These are phyloP conservation scores for Porphyrellus cyaneotinctus DNA, from an alignment of 768 basidiomycete genomes.

Conservation along the genomic window DNA sequence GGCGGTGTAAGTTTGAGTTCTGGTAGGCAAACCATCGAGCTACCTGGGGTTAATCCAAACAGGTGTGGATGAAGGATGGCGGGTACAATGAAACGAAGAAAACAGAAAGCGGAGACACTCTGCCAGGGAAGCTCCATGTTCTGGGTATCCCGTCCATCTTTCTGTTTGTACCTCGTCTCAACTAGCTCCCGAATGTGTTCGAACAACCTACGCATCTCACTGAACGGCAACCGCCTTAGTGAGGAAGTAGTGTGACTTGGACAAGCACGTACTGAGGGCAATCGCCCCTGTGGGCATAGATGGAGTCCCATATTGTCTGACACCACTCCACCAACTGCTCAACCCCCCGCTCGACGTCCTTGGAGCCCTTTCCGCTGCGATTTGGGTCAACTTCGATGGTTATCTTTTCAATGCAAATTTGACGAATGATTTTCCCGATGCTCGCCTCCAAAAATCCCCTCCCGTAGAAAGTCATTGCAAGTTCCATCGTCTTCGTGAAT, in stretches of 20 bases:
- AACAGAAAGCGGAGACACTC: conserved; percentile 85
- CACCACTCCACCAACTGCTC: conserved; percentile 76
- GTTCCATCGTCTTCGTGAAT: conserved; percentile 72
- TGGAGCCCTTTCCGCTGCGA: conserved; percentile 55
- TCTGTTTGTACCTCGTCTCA: conserved; percentile 55
- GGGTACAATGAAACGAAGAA: conserved; percentile 85
- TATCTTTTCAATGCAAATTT: conserved; percentile 67
- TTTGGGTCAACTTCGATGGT: conserved; percentile 80
- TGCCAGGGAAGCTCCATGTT: conserved; percentile 66
- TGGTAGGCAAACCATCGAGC: conserved; percentile 5
- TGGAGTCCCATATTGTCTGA: conserved; percentile 74
- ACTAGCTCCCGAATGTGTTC: conserved; percentile 68
- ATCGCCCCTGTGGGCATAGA: conserved; percentile 66
- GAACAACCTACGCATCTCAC: conserved; percentile 72
- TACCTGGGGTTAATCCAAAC: conserved; percentile 75
- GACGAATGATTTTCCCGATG: conserved; percentile 66
- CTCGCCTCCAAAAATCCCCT: conserved; percentile 74
- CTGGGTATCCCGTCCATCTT: conserved; percentile 38
- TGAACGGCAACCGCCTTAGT: conserved; percentile 26
- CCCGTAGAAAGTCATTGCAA: conserved; percentile 81
- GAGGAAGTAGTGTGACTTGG: conserved; percentile 4
- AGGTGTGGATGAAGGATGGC: conserved; percentile 86
- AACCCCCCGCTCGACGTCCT: conserved; percentile 62
- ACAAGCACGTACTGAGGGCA: conserved; percentile 64
- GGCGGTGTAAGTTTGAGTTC: conserved; percentile 9